These are phyloP conservation scores for Tephrocybe sp. DNA, from an alignment of 768 basidiomycete genomes.

Conservation along the genomic window DNA sequence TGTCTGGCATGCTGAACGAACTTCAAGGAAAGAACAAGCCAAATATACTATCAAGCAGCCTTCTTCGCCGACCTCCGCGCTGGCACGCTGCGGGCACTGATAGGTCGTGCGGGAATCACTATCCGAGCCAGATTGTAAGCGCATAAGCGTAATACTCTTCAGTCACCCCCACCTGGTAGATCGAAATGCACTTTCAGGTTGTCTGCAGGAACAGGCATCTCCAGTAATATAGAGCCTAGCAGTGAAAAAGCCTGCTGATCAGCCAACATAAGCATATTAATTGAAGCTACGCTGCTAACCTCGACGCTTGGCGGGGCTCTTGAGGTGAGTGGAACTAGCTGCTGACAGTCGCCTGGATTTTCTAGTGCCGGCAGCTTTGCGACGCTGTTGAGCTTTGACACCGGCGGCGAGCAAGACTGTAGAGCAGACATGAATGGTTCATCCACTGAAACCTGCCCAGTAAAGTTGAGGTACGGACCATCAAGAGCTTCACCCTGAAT, in stretches of 20 bases:
- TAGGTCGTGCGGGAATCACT: no score
- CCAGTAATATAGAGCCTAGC: not conserved
- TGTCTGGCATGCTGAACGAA: no score
- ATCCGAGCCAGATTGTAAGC: no score
- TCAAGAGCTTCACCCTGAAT: not conserved
- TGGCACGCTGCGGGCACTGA: no score
- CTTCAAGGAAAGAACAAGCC: no score
- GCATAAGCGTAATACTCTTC: no score
- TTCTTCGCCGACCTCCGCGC: no score
- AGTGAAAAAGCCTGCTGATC: not conserved
- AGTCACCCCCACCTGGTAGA: not conserved
- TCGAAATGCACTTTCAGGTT: slow-evolving; percentile 1
- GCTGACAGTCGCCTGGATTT: slow-evolving; percentile 2
- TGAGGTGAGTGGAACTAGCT: not conserved
- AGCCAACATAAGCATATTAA: not conserved
- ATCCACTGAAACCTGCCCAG: not conserved
- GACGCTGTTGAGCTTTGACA: slow-evolving; percentile 13
- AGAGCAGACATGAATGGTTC: not conserved
- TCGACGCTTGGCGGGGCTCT: not conserved
- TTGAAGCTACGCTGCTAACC: not conserved
- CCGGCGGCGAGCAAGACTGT: slow-evolving; percentile 11
- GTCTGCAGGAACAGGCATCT: not conserved
- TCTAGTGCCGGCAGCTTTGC: slow-evolving; percentile 4
- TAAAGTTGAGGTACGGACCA: not conserved
- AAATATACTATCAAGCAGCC: no score